Conservation (phyloP, 495 filamentous ascomycete species). For the Monascus purpureus region DNA sequence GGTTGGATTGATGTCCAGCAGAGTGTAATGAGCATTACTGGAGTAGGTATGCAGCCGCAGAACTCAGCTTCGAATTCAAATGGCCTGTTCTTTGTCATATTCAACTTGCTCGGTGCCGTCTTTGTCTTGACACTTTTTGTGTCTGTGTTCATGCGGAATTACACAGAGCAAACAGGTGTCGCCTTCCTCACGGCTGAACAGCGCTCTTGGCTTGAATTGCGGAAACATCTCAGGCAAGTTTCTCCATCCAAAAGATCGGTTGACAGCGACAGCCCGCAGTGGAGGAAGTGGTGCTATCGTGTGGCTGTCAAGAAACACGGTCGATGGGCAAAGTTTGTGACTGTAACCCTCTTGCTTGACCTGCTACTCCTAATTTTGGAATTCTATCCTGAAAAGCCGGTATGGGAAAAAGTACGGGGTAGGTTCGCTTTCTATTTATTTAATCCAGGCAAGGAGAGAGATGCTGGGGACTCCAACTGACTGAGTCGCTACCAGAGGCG, state of each 20-base stretch:
- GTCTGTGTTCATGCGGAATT: slow-evolving; percentile 99
- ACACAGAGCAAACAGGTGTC: slow-evolving; percentile 96
- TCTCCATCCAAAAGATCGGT: slow-evolving; percentile 81
- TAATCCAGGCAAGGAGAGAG: slow-evolving; percentile 3
- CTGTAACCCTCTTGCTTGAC: slow-evolving; percentile 65
- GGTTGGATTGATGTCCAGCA: slow-evolving; percentile 91
- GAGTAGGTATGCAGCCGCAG: slow-evolving; percentile 54
- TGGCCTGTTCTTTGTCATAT: slow-evolving; percentile 85
- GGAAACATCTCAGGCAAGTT: slow-evolving; percentile 86
- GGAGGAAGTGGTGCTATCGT: slow-evolving; percentile 89
- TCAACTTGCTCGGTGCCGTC: slow-evolving; percentile 92
- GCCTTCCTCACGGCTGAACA: slow-evolving; percentile 94
- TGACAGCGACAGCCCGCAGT: slow-evolving; percentile 53
- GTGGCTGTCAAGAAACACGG: slow-evolving; percentile 89
- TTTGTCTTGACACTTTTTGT: slow-evolving; percentile 98
- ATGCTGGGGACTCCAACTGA: not conserved
- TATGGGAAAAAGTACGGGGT: slow-evolving; percentile 54
- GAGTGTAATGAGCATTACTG: slow-evolving; percentile 69
- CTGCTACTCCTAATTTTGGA: slow-evolving; percentile 72
- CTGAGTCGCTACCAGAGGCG: slow-evolving; percentile 38
- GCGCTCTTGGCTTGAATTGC: slow-evolving; percentile 88
- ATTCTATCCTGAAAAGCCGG: slow-evolving; percentile 55
- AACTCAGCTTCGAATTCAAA: slow-evolving; percentile 61
- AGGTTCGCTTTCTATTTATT: slow-evolving; percentile 5
- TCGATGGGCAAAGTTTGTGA: slow-evolving; percentile 76